Conservation (phyloP, 352 stramenopile genomes). For the Phytophthora fragariaefolia region DNA sequence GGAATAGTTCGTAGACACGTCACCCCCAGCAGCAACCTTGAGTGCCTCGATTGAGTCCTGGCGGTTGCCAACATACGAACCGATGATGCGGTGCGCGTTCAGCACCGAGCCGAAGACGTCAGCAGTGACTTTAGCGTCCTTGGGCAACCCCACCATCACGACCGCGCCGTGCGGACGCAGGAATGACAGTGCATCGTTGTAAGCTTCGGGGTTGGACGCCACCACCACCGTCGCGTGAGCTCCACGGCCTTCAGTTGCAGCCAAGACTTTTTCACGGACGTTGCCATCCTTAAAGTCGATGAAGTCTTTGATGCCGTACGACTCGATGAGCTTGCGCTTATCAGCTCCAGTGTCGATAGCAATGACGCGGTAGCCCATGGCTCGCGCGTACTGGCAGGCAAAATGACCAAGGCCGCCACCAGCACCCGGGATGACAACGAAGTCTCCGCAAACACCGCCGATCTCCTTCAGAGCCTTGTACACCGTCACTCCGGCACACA, state of each 20-base stretch:
- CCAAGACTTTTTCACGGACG: conserved; percentile 47
- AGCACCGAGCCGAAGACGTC: conserved; percentile 51
- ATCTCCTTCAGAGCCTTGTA: conserved; percentile 81
- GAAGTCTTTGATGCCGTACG: conserved; percentile 73
- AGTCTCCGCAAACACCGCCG: conserved; percentile 45
- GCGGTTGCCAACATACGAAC: conserved; percentile 61
- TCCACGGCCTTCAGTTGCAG: conserved; percentile 44
- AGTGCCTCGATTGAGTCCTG: conserved; percentile 63
- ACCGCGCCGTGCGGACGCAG: conserved; percentile 67
- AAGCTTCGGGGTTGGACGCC: conserved; percentile 58
- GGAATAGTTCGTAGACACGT: conserved; percentile 49
- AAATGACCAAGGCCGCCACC: conserved; percentile 84
- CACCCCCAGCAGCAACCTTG: conserved; percentile 49
- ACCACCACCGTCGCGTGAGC: conserved; percentile 77
- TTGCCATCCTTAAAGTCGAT: conserved; percentile 71
- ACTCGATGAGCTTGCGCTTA: conserved; percentile 65
- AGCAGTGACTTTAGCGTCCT: conserved; percentile 51
- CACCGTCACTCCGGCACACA: conserved; percentile 88
- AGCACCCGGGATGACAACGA: conserved; percentile 62
- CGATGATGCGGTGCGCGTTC: conserved; percentile 55
- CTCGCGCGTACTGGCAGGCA: conserved; percentile 73
- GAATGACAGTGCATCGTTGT: conserved; percentile 58
- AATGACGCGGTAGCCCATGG: conserved; percentile 71
- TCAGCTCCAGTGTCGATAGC: conserved; percentile 65
- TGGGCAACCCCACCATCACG: conserved; percentile 70